Evolutionary conservation across 1,284 basidiomycete species (phyloP).

Genomic region (Melanopsichium pennsylvanicum): DNA sequence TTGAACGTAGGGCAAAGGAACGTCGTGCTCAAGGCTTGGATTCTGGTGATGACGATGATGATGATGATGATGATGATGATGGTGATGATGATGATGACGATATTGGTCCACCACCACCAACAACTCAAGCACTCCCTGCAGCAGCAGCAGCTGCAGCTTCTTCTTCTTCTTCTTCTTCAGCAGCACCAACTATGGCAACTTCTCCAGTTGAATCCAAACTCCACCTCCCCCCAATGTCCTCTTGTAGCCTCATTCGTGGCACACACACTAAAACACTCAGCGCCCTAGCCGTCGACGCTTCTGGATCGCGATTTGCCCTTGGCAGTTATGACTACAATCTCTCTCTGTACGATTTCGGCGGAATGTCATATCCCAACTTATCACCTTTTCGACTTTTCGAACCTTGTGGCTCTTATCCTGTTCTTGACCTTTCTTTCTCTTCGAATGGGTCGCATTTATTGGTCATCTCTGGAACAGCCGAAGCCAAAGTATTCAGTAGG

Average conservation of each 20-base stretch:
- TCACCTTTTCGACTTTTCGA: slow-evolving; percentile 97
- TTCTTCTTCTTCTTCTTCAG: too few species aligned
- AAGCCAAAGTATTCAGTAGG: slow-evolving; percentile 82
- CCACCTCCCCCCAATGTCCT: slow-evolving; percentile 11
- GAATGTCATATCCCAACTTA: slow-evolving; percentile 81
- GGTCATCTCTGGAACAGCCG: slow-evolving; percentile 80
- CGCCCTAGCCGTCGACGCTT: slow-evolving; percentile 87
- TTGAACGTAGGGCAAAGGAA: slow-evolving; percentile 9
- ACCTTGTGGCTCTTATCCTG: slow-evolving; percentile 81
- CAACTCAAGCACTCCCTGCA: neutral
- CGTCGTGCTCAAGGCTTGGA: slow-evolving; percentile 11
- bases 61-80: slow-evolving; percentile 27
- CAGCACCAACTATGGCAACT: too few species aligned
- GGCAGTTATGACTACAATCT: slow-evolving; percentile 96
- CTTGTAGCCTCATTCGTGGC: slow-evolving; percentile 72
- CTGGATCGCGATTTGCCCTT: slow-evolving; percentile 87
- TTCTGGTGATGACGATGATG: slow-evolving; percentile 13
- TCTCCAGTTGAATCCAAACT: too few species aligned
- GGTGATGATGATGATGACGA: slow-evolving; percentile 11
- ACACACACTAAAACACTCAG: slow-evolving; percentile 93
- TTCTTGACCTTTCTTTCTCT: slow-evolving; percentile 54
- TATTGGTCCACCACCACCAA: slow-evolving; percentile 29
- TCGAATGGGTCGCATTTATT: slow-evolving; percentile 26
- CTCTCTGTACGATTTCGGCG: slow-evolving; percentile 99
- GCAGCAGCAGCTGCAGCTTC: too few species aligned